Percentiles rank a stretch among this genome's conserved stretches.
Evolutionary conservation across 2,329 filamentous ascomycete species (phyloP).

Genomic region (Aureobasidium namibiae): DNA sequence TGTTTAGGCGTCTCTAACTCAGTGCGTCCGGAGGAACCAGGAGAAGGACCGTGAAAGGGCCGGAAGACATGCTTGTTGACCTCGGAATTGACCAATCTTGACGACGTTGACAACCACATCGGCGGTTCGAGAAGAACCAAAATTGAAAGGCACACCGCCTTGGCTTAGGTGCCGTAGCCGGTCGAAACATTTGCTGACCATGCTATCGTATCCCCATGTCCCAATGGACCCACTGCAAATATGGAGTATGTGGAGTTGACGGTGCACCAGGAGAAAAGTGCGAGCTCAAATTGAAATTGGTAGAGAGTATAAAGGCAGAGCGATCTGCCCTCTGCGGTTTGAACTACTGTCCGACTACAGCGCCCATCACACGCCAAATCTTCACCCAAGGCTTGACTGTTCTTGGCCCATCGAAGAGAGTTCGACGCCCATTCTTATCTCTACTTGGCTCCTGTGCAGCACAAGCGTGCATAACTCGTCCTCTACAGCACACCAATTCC

Average conservation of each 20-base stretch:
- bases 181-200: constrained; percentile 8
- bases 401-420: not conserved
- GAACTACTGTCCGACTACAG: constrained; percentile 4
- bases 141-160: not conserved
- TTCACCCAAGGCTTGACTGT: not conserved
- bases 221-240: constrained; percentile 10
- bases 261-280: not conserved
- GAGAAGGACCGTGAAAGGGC: constrained; percentile 6
- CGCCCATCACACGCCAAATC: not conserved
- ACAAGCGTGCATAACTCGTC: constrained; percentile 2
- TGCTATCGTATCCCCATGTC: constrained; percentile 3
- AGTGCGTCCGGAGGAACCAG: not conserved
- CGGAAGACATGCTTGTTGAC: not conserved
- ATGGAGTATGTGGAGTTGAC: constrained; percentile 12
- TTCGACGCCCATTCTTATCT: constrained; percentile 7
- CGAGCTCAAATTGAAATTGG: not conserved
- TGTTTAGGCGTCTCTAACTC: not conserved
- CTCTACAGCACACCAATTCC: not conserved
- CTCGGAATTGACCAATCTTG: constrained; percentile 2
- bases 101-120: not conserved
- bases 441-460: not conserved
- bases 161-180: constrained; percentile 7
- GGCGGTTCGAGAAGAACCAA: constrained; percentile 3
- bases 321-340: constrained; percentile 8
- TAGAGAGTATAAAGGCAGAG: constrained; percentile 6